Percentiles rank a stretch among this genome's conserved stretches.
These are phyloP conservation scores for Metschnikowia matae DNA, from an alignment of 805 yeast species.

Conservation along the genomic window DNA sequence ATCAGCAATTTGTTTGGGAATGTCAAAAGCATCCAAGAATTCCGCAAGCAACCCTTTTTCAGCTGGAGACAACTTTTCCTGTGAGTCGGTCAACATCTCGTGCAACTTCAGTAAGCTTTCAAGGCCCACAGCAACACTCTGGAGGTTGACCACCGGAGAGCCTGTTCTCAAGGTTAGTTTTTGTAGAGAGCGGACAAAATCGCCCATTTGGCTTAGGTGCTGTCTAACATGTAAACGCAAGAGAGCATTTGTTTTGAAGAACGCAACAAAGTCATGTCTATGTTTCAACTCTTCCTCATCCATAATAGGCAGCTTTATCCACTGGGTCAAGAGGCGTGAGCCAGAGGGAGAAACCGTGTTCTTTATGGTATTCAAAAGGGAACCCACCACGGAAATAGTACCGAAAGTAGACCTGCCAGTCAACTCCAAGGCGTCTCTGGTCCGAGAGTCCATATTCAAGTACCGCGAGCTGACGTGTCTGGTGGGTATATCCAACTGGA, in stretches of 20 bases:
- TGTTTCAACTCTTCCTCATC: constrained; percentile 49
- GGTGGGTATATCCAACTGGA: constrained; percentile 65
- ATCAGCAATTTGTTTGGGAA: constrained; percentile 40
- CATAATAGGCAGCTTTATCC: constrained; percentile 80
- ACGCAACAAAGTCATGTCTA: constrained; percentile 41
- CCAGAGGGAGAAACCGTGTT: constrained; percentile 82
- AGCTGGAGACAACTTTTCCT: constrained; percentile 20
- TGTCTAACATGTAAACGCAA: constrained; percentile 24
- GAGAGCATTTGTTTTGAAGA: constrained; percentile 24
- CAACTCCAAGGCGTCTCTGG: constrained; percentile 73
- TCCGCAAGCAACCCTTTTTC: constrained; percentile 16
- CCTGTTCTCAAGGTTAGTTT: constrained; percentile 39
- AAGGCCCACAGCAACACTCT: constrained; percentile 31
- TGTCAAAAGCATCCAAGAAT: constrained; percentile 26
- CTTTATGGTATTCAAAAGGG: constrained; percentile 64
- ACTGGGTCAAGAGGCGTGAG: constrained; percentile 67
- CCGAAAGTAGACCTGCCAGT: constrained; percentile 47
- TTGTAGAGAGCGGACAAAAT: constrained; percentile 58
- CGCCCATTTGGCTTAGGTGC: constrained; percentile 46
- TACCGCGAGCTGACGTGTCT: constrained; percentile 47
- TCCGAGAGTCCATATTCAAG: constrained; percentile 78
- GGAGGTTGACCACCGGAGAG: constrained; percentile 27
- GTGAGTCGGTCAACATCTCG: constrained; percentile 15
- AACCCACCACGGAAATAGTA: constrained; percentile 57
- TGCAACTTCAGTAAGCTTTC: constrained; percentile 16